These are phyloP conservation scores for Pseudonitzschia multistriata DNA, from an alignment of 108 stramenopile species.

Conservation along the genomic window DNA sequence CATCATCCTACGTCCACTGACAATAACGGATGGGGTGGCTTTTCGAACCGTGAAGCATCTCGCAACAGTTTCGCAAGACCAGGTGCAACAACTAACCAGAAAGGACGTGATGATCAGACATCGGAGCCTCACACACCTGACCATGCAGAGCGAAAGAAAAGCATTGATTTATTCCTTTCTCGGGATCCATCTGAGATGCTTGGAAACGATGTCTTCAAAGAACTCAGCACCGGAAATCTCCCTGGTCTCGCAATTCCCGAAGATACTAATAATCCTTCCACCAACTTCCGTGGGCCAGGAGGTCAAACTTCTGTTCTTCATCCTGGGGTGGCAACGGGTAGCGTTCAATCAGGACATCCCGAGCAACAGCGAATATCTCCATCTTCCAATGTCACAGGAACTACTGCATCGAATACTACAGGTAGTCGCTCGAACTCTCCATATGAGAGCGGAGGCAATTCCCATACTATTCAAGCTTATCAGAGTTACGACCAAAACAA, in stretches of 20 bases:
- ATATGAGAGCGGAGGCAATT: slow-evolving; percentile 17
- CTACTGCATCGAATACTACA: slow-evolving; percentile 26
- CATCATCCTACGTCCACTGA: not conserved
- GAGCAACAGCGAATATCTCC: slow-evolving; percentile 32
- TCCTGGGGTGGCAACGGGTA: not conserved
- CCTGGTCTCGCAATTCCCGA: slow-evolving; percentile 24
- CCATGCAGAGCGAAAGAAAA: slow-evolving; percentile 35
- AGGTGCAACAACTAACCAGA: not conserved
- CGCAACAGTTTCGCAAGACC: slow-evolving; percentile 13
- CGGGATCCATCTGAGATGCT: slow-evolving; percentile 77
- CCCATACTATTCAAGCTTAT: slow-evolving; percentile 34
- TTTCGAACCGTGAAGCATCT: slow-evolving; percentile 13
- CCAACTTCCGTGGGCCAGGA: slow-evolving; percentile 2
- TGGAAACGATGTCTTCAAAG: slow-evolving; percentile 74
- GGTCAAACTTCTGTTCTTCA: slow-evolving; percentile 8
- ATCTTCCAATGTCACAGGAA: slow-evolving; percentile 42
- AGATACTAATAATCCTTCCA: not conserved
- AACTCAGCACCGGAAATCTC: slow-evolving; percentile 36
- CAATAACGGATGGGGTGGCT: slow-evolving; percentile 16
- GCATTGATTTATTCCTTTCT: slow-evolving; percentile 75
- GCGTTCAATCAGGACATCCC: not conserved
- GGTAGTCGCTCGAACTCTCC: slow-evolving; percentile 61
- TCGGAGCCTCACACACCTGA: slow-evolving; percentile 22
- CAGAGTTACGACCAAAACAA: slow-evolving; percentile 17
- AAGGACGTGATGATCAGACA: not conserved